Evolutionary conservation across 352 stramenopile genomes (phyloP).

Genomic region (Globisporangium parvum): DNA sequence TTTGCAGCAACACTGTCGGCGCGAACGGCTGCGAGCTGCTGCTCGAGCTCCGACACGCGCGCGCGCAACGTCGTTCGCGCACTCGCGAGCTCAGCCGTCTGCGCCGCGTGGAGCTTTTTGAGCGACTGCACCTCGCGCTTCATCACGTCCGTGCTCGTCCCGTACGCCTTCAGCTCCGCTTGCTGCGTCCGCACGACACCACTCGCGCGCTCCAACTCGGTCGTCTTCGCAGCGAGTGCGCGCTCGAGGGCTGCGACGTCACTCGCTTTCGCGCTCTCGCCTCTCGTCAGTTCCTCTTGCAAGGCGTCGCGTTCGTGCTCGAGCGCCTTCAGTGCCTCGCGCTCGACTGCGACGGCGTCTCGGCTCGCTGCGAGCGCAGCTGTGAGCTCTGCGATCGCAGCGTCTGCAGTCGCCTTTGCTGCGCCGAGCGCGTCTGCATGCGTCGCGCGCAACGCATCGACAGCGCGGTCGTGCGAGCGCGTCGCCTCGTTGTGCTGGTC

Average conservation of each 20-base stretch:
- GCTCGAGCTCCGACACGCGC: slow-evolving; percentile 21
- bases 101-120: neutral
- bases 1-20: neutral
- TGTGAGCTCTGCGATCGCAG: neutral
- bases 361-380: neutral
- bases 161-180: slow-evolving; percentile 6
- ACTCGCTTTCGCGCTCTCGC: slow-evolving; percentile 5
- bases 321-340: too few species aligned
- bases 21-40: neutral
- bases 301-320: neutral
- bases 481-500: too few species aligned
- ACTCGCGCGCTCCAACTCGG: slow-evolving; percentile 26
- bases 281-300: neutral
- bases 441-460: too few species aligned
- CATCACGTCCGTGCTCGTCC: neutral
- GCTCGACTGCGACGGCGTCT: too few species aligned
- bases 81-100: slow-evolving; percentile 18
- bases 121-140: slow-evolving; percentile 7
- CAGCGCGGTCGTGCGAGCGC: neutral
- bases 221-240: slow-evolving; percentile 17
- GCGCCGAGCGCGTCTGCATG: too few species aligned
- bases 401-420: neutral
- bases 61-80: slow-evolving; percentile 4
- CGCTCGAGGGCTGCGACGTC: slow-evolving; percentile 25
- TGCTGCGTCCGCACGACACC: slow-evolving; percentile 20